Percentiles rank a stretch among this genome's conserved stretches.
Conservation (phyloP, 2,329 filamentous ascomycete species). For the Venturia oleaginea region DNA sequence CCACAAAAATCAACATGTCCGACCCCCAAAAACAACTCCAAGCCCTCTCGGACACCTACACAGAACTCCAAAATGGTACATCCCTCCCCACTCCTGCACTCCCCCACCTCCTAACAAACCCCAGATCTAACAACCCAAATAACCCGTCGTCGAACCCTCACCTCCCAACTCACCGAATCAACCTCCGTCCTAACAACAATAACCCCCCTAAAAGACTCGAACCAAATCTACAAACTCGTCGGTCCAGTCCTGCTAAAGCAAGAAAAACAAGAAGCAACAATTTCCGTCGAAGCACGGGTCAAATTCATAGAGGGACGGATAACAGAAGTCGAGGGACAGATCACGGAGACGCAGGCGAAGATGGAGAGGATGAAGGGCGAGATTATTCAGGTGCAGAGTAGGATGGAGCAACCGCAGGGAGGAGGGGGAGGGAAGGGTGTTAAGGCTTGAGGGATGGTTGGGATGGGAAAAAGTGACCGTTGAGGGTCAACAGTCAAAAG, state of each 20-base stretch:
- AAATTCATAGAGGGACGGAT: conserved; percentile 94
- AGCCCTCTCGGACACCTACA: conserved; percentile 75
- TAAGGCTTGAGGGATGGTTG: background rate
- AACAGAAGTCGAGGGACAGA: conserved; percentile 61
- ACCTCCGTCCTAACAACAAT: conserved; percentile 48
- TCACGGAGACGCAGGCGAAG: conserved; percentile 41
- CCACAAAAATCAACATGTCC: conserved; percentile 43
- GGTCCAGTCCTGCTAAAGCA: conserved; percentile 92
- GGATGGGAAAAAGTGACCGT: background rate
- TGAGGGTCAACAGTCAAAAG: too few species aligned
- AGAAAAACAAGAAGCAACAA: conserved; percentile 79
- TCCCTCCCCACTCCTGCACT: conserved; percentile 75
- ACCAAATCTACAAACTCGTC: conserved; percentile 92
- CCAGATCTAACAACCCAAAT: conserved; percentile 72
- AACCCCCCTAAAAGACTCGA: conserved; percentile 59
- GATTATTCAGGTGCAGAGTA: conserved; percentile 5
- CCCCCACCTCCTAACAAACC: conserved; percentile 37
- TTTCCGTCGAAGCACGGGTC: conserved; percentile 80
- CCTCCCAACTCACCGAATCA: conserved; percentile 92
- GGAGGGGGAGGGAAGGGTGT: background rate
- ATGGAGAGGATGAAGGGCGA: conserved; percentile 12
- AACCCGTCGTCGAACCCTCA: conserved; percentile 77
- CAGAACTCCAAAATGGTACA: conserved; percentile 74
- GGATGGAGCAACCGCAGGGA: background rate
- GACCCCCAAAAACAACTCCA: conserved; percentile 71